Conservation (phyloP, 2,329 filamentous ascomycete species). For the Penicillium italicum region DNA sequence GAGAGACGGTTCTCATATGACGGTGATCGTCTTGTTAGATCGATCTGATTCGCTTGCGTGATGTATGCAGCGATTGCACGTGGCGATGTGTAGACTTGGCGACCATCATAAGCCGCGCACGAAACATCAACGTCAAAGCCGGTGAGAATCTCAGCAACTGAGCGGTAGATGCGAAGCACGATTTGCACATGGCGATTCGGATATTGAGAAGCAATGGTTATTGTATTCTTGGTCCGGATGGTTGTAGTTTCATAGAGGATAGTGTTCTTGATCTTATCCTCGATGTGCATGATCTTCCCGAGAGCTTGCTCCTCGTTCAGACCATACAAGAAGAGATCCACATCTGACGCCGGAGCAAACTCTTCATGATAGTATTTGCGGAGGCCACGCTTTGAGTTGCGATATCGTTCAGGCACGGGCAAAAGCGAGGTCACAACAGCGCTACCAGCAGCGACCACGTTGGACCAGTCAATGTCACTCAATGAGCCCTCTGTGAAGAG, state of each 20-base stretch:
- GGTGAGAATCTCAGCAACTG: conserved; percentile 76
- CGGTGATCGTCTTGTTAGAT: conserved; percentile 73
- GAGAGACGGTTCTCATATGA: conserved; percentile 84
- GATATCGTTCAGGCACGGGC: conserved; percentile 62
- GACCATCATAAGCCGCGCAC: conserved; percentile 74
- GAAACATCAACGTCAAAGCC: conserved; percentile 87
- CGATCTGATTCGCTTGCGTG: conserved; percentile 76
- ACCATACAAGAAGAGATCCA: conserved; percentile 81
- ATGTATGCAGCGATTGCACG: conserved; percentile 74
- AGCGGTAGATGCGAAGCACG: conserved; percentile 80
- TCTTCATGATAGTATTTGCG: conserved; percentile 77
- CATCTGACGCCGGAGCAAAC: conserved; percentile 77
- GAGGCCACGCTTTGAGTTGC: conserved; percentile 57
- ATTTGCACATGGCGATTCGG: conserved; percentile 82
- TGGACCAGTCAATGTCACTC: conserved; percentile 73
- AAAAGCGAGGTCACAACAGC: conserved; percentile 76
- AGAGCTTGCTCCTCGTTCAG: conserved; percentile 72
- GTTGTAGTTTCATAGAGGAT: conserved; percentile 80
- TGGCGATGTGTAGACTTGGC: conserved; percentile 74
- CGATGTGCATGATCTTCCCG: conserved; percentile 81
- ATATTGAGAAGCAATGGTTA: conserved; percentile 81
- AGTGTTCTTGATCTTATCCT: conserved; percentile 68
- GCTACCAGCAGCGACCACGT: conserved; percentile 76
- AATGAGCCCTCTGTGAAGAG: conserved; percentile 78
- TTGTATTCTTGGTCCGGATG: conserved; percentile 78